Evolutionary conservation across 495 filamentous ascomycete genomes (phyloP), one percentile per base, ranked within the genome.

Genomic region (Tuber brumale): DNA sequence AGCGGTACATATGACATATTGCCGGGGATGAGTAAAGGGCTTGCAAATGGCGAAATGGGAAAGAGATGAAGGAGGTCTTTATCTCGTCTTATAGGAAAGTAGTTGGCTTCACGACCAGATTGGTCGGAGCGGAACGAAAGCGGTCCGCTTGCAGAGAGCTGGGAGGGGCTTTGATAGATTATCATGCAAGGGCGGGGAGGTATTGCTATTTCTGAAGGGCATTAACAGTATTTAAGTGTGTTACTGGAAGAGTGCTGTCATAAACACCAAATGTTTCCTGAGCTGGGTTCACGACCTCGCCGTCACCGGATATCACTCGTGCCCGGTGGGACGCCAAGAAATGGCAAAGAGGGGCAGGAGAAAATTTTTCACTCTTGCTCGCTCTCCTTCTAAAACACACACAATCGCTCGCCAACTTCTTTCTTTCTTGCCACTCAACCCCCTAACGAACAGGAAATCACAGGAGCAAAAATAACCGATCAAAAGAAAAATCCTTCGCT

Each of bases 41-140:
- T 23, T 74, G 82, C 71, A 78, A 80, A 71, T 81, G 77, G 81
- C 19, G 79, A 4, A 69, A 57, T 19, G 85, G 85, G 39, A 83
- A 75, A 5, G 80, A 83, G 71, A 84, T 87, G 16, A 86, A 81
- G 78, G 88, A 88, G 82, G 83, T 87, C 18, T 85, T 90, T 79
- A 82, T 88, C 2, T 86, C 87, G 4, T 85, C 82, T 78, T 86
- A 83, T 1, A 88, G 89, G 42, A 87, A 83, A 83, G 81, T 87
- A 27, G 85, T 90, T 19, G 90, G 89, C 81, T 90, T 87, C 86
- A 71, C 48, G 6, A 27, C 48, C 9, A 57, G 48, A 57, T 57
- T 7, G 48, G 48, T 10, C 23, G 10, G 23, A 21, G 23, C 0
- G 23, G 48, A 1, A 57, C 21, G 23, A 16, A 57, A 10, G 23